Conservation (phyloP, 768 basidiomycete genomes). For the Leccinum variicolor region DNA sequence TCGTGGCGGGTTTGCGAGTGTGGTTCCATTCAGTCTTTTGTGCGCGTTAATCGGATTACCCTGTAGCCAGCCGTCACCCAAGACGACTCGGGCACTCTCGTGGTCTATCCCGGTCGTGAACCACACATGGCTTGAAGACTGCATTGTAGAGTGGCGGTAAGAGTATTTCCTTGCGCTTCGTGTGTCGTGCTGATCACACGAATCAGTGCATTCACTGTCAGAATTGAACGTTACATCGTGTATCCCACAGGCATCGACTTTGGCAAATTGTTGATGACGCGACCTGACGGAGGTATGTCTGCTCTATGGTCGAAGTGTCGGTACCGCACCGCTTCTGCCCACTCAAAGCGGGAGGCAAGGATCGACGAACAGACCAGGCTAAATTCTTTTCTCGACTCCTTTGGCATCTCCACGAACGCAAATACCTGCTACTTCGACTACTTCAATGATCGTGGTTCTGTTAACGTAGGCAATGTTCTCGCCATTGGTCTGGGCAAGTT, state of each 20-base stretch:
- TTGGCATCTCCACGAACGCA: too few relatives aligned
- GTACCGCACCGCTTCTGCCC: too few relatives aligned
- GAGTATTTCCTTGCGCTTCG: background rate
- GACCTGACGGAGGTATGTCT: constrained; percentile 14
- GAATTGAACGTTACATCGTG: constrained; percentile 60
- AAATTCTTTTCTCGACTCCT: too few relatives aligned
- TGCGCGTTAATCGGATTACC: background rate
- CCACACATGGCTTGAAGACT: constrained; percentile 90
- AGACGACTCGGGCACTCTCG: constrained; percentile 66
- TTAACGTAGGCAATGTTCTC: too few relatives aligned
- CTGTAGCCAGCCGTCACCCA: constrained; percentile 41
- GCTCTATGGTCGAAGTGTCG: background rate
- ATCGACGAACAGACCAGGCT: too few relatives aligned
- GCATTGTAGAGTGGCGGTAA: constrained; percentile 74
- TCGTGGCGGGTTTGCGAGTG: constrained; percentile 81
- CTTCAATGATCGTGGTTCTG: too few relatives aligned
- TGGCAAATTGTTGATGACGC: constrained; percentile 35
- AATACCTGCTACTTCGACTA: too few relatives aligned
- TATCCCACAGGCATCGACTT: constrained; percentile 73
- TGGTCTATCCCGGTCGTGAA: constrained; percentile 90
- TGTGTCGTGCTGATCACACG: background rate
- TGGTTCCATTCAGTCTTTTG: background rate
- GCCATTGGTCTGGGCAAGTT: too few relatives aligned
- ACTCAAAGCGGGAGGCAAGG: too few relatives aligned
- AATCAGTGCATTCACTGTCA: constrained; percentile 49